Percentiles rank a stretch among this genome's conserved stretches.
Conservation (phyloP, 2,329 filamentous ascomycete species). For the Byssochlamys sp. region DNA sequence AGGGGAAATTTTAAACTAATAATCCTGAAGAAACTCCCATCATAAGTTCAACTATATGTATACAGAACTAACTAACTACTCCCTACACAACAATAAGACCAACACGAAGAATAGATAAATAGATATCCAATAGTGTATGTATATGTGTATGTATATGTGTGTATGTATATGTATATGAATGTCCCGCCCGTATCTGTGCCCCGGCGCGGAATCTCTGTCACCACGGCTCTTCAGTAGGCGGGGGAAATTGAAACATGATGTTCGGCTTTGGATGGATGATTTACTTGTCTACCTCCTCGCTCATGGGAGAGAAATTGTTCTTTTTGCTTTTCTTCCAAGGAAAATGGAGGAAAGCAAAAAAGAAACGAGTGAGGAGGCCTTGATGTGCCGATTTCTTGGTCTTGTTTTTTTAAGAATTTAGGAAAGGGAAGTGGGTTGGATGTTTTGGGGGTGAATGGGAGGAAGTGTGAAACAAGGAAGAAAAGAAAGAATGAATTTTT, state of each 20-base stretch:
- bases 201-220: slow-evolving; percentile 48
- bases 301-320: slow-evolving; percentile 18
- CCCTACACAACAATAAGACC: too few species aligned
- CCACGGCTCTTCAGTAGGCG: slow-evolving; percentile 57
- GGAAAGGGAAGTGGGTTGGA: not conserved
- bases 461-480: not conserved
- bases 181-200: slow-evolving; percentile 62
- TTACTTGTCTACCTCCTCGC: slow-evolving; percentile 35
- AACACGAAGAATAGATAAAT: too few species aligned
- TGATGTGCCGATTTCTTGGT: slow-evolving; percentile 31
- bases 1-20: too few species aligned
- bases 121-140: too few species aligned
- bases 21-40: too few species aligned
- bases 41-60: too few species aligned
- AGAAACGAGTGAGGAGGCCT: slow-evolving; percentile 33
- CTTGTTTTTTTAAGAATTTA: not conserved
- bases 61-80: too few species aligned
- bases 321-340: not conserved
- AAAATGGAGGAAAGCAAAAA: slow-evolving; percentile 4
- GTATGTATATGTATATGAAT: slow-evolving; percentile 18
- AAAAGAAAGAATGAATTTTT: slow-evolving; percentile 1
- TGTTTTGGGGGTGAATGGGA: not conserved
- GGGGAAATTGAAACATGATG: slow-evolving; percentile 13
- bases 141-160: too few species aligned
- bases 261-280: slow-evolving; percentile 29